phyloP scores from a whole-genome alignment of 176 grass and related monocot genomes.

The Carex myosuroides region DNA sequence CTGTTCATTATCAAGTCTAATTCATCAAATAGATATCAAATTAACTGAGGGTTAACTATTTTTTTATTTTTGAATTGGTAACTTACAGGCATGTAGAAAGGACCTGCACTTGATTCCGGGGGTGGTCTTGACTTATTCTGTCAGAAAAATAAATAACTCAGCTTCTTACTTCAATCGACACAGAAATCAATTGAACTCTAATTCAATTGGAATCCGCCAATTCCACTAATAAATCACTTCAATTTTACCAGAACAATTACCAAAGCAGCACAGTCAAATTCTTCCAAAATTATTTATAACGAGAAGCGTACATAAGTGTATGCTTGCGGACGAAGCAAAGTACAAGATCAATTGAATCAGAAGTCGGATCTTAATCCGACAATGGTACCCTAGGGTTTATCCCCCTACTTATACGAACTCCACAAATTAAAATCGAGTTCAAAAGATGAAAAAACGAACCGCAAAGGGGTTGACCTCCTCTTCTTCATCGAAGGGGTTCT shows the following conservation, averaged over 20 bases:
- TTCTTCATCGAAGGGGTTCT: slow-evolving; percentile 90
- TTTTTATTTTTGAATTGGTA: neutral
- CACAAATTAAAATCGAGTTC: neutral
- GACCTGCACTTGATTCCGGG: slow-evolving; percentile 1
- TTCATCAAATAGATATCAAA: neutral
- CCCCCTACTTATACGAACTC: neutral
- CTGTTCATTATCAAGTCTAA: slow-evolving; percentile 4
- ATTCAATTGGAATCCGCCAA: neutral
- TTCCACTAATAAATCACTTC: slow-evolving; percentile 3
- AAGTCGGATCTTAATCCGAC: neutral
- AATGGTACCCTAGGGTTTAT: neutral
- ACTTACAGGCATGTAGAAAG: slow-evolving; percentile 28
- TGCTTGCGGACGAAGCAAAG: neutral
- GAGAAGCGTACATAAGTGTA: neutral
- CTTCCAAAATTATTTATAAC: neutral
- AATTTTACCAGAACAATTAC: neutral
- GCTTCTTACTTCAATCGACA: neutral
- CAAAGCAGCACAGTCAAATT: neutral
- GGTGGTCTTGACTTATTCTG: slow-evolving; percentile 14
- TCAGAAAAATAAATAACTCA: neutral
- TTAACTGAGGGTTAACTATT: neutral
- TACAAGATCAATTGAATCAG: neutral
- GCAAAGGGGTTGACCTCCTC: slow-evolving; percentile 92
- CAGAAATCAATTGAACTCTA: neutral
- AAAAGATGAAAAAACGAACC: slow-evolving; percentile 33